phyloP scores from a whole-genome alignment of 352 stramenopile species.

The Globisporangium okanoganense region DNA sequence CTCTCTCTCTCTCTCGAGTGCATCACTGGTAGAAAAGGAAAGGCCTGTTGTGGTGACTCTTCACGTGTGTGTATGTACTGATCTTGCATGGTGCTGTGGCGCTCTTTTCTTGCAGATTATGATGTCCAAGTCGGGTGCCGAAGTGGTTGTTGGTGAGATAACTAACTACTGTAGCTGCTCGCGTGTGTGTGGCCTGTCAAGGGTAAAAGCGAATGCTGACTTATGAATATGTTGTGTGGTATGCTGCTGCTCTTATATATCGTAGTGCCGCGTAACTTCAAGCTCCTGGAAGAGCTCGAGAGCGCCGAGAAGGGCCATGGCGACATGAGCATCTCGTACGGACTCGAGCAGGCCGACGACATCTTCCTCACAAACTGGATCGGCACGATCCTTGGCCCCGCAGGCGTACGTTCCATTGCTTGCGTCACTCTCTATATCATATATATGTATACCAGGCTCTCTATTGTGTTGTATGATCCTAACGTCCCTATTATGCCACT shows the following conservation, averaged over 20 bases:
- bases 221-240: neutral
- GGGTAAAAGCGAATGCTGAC: neutral
- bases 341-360: slow-evolving; percentile 94
- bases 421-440: neutral
- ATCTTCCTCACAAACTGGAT: slow-evolving; percentile 99
- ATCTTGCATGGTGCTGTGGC: no score
- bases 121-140: slow-evolving; percentile 75
- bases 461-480: neutral
- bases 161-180: no score
- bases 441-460: neutral
- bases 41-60: no score
- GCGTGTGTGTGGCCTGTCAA: neutral
- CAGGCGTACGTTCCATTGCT: slow-evolving; percentile 74
- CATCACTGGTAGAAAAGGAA: no score
- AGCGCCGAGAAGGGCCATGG: slow-evolving; percentile 90
- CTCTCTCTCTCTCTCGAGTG: no score
- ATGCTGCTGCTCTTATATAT: neutral
- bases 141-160: slow-evolving; percentile 80
- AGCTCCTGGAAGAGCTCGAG: slow-evolving; percentile 92
- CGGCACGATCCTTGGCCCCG: slow-evolving; percentile 95
- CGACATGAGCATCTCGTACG: slow-evolving; percentile 94
- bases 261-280: slow-evolving; percentile 91
- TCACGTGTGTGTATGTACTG: no score
- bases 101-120: neutral
- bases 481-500: neutral